Base-by-base conservation (phyloP, 805 yeast genomes). In the Ogataea polymorpha region DNA sequence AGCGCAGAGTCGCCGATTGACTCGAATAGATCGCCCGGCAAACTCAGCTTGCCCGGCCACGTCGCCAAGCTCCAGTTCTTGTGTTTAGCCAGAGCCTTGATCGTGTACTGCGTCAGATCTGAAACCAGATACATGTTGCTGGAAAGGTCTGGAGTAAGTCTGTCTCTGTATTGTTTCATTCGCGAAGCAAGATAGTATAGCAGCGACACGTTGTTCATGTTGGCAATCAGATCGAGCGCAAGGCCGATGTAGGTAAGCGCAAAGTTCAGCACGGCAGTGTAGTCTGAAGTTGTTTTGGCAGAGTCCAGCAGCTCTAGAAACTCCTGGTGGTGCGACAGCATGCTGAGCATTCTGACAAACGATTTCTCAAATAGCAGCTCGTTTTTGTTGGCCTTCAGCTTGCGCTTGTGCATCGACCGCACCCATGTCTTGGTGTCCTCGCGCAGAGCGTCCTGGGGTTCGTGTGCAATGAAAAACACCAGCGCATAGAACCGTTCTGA, bases 141-240 rank as follows among this genome's bases (percentile, higher is more conserved):
- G 2, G 51, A 45, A 6, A 24, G 24, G 13, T 42, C 45, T 6
- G 45, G 46, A 9, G 46, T 2, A 56, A 62, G 23, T 54, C 58
- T 28, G 63, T 87, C 95, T 37, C 79, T 71, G 52, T 80, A 84
- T 58, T 86, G 95, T 56, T 87, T 88, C 14, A 87, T 74, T 39
- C 95, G 71, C 44, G 84, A 84, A 0, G 93, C 79, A 36, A 86
- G 66, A 58, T 89, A 88, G 56, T 78, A 88, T 5, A 89, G 59
- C 43, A 87, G 59, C 6, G 91, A 82, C 25, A 85, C 67, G 51
- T 88, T 90, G 23, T 80, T 82, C 32, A 74, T 72, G 2, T 71
- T 77, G 0, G 82, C 81, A 33, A 87, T 72, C 3, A 75, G 56
- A 28, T 74, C 80, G 37, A 87, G 58, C 45, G 71, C 83, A 58